phyloP scores from a whole-genome alignment of 768 basidiomycete species.

The Tephrocybe sp. region DNA sequence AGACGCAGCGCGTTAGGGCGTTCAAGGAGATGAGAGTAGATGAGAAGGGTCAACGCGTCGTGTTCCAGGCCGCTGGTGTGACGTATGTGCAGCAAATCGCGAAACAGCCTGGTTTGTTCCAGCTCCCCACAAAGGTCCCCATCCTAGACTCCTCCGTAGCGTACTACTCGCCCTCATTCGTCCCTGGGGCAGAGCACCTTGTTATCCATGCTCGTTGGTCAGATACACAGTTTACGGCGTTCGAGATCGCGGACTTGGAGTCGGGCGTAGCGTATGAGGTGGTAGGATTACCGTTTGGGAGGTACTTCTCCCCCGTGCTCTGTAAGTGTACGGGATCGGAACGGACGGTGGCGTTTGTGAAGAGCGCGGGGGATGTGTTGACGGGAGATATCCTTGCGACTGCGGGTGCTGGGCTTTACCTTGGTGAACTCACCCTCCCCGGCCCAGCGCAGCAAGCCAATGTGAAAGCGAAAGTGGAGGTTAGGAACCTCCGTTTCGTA shows the following conservation, averaged over 20 bases:
- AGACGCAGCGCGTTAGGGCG: constrained; percentile 54
- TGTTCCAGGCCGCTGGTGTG: constrained; percentile 68
- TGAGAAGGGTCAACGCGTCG: constrained; percentile 46
- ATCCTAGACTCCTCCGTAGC: constrained; percentile 42
- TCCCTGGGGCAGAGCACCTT: constrained; percentile 45
- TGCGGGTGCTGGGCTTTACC: constrained; percentile 58
- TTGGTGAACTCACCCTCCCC: constrained; percentile 58
- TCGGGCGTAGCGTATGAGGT: constrained; percentile 45
- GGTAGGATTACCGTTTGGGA: constrained; percentile 56
- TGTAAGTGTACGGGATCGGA: constrained; percentile 39
- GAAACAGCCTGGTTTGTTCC: too few relatives aligned
- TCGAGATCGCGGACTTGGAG: constrained; percentile 59
- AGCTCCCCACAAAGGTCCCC: constrained; percentile 41
- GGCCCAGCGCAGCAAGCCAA: constrained; percentile 18
- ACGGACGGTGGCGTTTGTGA: constrained; percentile 61
- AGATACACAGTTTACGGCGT: constrained; percentile 53
- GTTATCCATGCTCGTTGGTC: constrained; percentile 72
- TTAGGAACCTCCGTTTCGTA: constrained; percentile 49
- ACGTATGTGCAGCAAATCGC: constrained; percentile 48
- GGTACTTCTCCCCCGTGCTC: constrained; percentile 60
- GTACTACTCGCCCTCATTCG: constrained; percentile 70
- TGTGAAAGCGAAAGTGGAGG: constrained; percentile 30
- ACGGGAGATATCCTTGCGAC: constrained; percentile 68
- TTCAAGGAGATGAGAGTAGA: constrained; percentile 62
- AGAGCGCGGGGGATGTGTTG: constrained; percentile 54